These are phyloP conservation scores for Pyracantha coccinea DNA, from an alignment of 331 rosid species.

Conservation along the genomic window DNA sequence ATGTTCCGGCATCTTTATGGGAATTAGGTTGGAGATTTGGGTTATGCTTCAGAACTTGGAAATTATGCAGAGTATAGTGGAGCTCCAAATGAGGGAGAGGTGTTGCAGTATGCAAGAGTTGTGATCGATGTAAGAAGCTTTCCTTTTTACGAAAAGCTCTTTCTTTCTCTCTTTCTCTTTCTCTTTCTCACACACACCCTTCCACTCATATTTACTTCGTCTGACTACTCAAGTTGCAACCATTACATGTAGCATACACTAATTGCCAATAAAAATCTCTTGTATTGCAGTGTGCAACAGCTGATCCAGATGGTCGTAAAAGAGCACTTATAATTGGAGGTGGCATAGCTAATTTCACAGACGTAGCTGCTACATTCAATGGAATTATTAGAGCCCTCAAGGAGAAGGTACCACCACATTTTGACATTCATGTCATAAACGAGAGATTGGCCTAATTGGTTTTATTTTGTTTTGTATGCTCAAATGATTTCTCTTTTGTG, in stretches of 20 bases:
- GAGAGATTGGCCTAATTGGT: background rate
- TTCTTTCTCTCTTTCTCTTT: background rate
- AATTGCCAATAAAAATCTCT: background rate
- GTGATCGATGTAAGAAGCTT: conserved; percentile 59
- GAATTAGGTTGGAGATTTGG: conserved; percentile 80
- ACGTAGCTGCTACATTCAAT: conserved; percentile 79
- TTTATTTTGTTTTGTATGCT: background rate
- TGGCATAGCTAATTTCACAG: conserved; percentile 89
- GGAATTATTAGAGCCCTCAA: conserved; percentile 70
- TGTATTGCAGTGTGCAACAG: conserved; percentile 72
- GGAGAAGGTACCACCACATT: conserved; percentile 46
- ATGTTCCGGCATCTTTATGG: background rate
- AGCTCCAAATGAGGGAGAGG: conserved; percentile 94
- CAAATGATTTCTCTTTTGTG: background rate
- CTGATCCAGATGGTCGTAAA: conserved; percentile 74
- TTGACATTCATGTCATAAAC: background rate
- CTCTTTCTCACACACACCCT: background rate
- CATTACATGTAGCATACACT: background rate
- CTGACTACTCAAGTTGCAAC: background rate
- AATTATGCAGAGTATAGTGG: conserved; percentile 95
- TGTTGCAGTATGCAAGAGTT: conserved; percentile 85
- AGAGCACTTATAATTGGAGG: conserved; percentile 90
- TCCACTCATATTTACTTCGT: background rate
- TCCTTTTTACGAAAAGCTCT: background rate
- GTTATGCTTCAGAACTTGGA: conserved; percentile 87